Evolutionary conservation across 192 early-diverging fungal genomes (phyloP), one percentile per base, ranked within the genome.

Genomic region (Backusella luteola): DNA sequence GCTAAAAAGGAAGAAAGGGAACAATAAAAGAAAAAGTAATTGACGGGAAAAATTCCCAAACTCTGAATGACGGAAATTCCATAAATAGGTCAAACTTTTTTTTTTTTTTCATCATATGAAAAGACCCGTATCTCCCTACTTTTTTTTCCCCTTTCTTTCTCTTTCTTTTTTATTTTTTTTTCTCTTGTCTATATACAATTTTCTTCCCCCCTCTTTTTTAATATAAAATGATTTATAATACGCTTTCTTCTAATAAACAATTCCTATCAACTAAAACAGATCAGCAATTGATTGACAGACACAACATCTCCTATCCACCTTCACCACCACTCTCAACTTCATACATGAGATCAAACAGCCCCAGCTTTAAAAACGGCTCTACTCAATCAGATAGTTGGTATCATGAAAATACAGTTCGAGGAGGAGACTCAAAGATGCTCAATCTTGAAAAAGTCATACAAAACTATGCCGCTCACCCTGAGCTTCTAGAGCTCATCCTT

Each of bases 401-500:
- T 63, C 29, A 39, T 41, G 23, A 69, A 21, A 23, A 39, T 12
- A 4, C 34, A 23, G 6, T 3, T 23, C 17, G 19, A 5, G 36
- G 53, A 38, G 46, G 38, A 6, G 23, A 29, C 4, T 14, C 26
- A 63, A 29, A 69, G 36, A 26, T 36, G 15, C 82, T 84, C 23
- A 85, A 88, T 71, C 69, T 88, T 11, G 83, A 88, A 41, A 79
- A 85, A 9, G 83, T 88, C 29, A 76, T 88, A 6, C 73, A 81
- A 1, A 81, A 82, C 23, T 88, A 83, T 53, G 66, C 78, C 7
- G 66, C 73, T 1, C 83, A 86, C 52, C 87, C 87, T 3, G 87
- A 88, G 29, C 79, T 88, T 36, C 74, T 88, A 1, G 84, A 88
- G 53, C 21, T 88, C 9, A 88, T 88, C 59, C 79, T 88, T 35